Evolutionary conservation across 169 alveolate species (phyloP).

Genomic region (Amoebophrya sp.): DNA sequence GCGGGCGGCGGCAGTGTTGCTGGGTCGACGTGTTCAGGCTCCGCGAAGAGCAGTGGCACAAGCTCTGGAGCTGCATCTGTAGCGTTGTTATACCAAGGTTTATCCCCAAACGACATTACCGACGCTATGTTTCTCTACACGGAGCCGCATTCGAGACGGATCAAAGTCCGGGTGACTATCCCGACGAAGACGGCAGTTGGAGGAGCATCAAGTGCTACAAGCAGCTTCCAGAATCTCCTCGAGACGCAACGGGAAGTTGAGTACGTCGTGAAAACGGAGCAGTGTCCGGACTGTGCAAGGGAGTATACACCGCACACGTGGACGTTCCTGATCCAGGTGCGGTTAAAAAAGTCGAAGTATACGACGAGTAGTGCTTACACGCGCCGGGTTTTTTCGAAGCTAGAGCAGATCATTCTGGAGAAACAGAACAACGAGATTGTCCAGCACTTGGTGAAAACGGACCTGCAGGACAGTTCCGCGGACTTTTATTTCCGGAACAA

Average conservation of each 20-base stretch:
- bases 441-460: not conserved
- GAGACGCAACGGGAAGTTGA: not conserved
- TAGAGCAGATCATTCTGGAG: too few relatives aligned
- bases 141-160: not conserved
- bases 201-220: too few relatives aligned
- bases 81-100: too few relatives aligned
- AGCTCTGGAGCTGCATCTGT: too few relatives aligned
- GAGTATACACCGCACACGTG: not conserved
- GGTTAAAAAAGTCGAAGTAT: not conserved
- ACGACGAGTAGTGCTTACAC: too few relatives aligned
- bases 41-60: too few relatives aligned
- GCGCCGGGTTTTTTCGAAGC: too few relatives aligned
- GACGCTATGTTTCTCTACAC: not conserved
- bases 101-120: not conserved
- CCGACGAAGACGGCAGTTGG: too few relatives aligned
- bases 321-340: not conserved
- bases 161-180: not conserved
- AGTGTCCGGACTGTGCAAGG: not conserved
- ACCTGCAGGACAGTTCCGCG: not conserved
- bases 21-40: too few relatives aligned
- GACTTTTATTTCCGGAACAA: not conserved
- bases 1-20: not conserved
- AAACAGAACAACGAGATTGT: too few relatives aligned
- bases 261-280: not conserved
- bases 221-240: not conserved